Evolutionary conservation across 2,329 filamentous ascomycete species (phyloP), one percentile per base, ranked within the genome.

Genomic region (Corniculantispora saksenae): DNA sequence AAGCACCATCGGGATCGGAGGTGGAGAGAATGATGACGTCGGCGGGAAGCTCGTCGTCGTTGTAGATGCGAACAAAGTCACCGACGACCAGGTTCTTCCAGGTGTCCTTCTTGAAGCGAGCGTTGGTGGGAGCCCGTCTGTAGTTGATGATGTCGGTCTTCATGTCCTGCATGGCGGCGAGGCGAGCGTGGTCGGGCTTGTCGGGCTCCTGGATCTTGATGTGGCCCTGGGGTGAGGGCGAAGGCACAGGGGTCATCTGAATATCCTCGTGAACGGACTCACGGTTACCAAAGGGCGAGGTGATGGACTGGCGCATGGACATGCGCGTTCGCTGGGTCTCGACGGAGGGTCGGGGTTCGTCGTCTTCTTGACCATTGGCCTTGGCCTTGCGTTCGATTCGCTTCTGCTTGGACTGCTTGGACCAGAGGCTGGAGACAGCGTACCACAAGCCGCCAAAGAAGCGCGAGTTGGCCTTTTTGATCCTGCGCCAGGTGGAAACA

Each of bases 51-150:
- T 97, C 93, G 73, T 99, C 95, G 70, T 97, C 91, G 72, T 96
- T 97, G 80, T 97, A 98, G 59, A 99, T 86, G 70, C 96, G 92
- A 63, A 99, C 90, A 78, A 97, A 98, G 77, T 99, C 95, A 56
- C 95, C 95, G 10, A 99, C 95, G 72, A 94, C 89, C 17, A 99
- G 85, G 72, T 89, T 97, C 79, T 99, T 99, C 95, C 95, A 99
- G 51, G 88, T 89, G 73, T 97, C 94, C 71, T 90, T 91, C 77
- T 97, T 94, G 79, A 99, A 99, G 27, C 91, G 86, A 40, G 94
- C 92, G 62, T 90, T 91, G 5, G 86, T 82, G 0, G 85, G 80
- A 17, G 87, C 83, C 66, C 87, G 84, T 55, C 86, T 84, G 35
- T 87, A 87, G 73, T 98, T 92, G 69, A 98, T 85, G 47, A 99